These are phyloP conservation scores for Pseudogymnoascus sp. DNA, from an alignment of 2,329 filamentous ascomycete species.

Conservation along the genomic window DNA sequence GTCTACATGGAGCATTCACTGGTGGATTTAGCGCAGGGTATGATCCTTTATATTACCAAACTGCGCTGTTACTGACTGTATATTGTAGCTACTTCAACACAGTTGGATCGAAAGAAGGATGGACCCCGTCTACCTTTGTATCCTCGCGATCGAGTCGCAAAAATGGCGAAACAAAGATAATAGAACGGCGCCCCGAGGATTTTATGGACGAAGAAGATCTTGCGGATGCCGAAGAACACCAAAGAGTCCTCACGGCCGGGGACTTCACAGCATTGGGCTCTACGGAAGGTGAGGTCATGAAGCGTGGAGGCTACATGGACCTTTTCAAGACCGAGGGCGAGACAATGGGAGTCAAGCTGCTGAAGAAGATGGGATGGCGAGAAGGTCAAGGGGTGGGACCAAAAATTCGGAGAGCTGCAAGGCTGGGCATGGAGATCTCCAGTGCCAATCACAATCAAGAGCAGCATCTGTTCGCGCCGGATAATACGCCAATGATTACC, in stretches of 20 bases:
- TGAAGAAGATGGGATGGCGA: conserved; percentile 93
- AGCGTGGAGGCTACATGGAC: conserved; percentile 53
- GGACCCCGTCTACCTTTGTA: conserved; percentile 85
- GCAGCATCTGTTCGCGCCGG: conserved; percentile 75
- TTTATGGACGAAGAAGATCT: conserved; percentile 98
- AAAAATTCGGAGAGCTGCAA: conserved; percentile 67
- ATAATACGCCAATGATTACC: conserved; percentile 62
- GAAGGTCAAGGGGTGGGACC: conserved; percentile 89
- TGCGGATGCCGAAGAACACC: conserved; percentile 72
- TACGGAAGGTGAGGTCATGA: conserved; percentile 46
- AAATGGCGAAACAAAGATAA: conserved; percentile 51
- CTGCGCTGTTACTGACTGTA: conserved; percentile 21
- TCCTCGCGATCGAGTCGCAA: conserved; percentile 76
- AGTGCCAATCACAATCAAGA: conserved; percentile 34
- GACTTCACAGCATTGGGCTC: conserved; percentile 70
- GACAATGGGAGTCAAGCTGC: conserved; percentile 76
- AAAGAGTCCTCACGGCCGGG: conserved; percentile 62
- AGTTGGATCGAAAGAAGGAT: conserved; percentile 96
- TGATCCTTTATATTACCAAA: conserved; percentile 30
- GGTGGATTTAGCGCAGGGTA: conserved; percentile 95
- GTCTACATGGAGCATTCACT: conserved; percentile 92
- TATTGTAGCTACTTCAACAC: conserved; percentile 82
- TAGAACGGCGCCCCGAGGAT: conserved; percentile 65
- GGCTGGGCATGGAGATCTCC: conserved; percentile 44
- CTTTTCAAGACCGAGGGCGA: conserved; percentile 66